These are phyloP conservation scores for Bombardia bombarda DNA, from an alignment of 495 filamentous ascomycete species.

Conservation along the genomic window DNA sequence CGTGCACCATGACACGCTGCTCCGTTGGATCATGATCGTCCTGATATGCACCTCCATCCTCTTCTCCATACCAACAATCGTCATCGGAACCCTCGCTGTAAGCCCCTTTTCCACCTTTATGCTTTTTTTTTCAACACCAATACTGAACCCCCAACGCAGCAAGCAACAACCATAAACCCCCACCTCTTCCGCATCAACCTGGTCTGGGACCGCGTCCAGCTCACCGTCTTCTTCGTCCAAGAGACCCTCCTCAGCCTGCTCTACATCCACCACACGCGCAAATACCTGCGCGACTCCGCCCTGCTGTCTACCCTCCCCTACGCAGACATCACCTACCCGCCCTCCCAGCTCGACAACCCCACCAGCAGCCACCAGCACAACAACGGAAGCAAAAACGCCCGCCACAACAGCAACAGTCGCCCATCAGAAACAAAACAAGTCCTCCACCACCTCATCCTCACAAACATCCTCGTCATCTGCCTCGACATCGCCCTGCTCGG, in stretches of 20 bases:
- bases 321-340: too few species aligned
- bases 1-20: constrained; percentile 12
- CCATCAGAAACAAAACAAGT: too few species aligned
- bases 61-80: constrained; percentile 20
- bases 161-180: constrained; percentile 8
- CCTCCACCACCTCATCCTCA: constrained; percentile 33
- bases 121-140: too few species aligned
- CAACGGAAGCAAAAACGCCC: too few species aligned
- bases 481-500: constrained; percentile 41
- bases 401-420: constrained; percentile 17
- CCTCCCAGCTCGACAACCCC: too few species aligned
- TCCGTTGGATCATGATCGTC: constrained; percentile 14
- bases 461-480: constrained; percentile 42
- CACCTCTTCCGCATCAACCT: constrained; percentile 9
- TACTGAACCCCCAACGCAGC: neutral
- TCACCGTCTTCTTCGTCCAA: constrained; percentile 33
- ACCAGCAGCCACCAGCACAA: too few species aligned
- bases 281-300: too few species aligned
- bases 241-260: constrained; percentile 26
- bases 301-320: too few species aligned
- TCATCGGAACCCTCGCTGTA: too few species aligned
- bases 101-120: too few species aligned
- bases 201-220: constrained; percentile 27
- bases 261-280: constrained; percentile 32
- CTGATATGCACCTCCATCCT: constrained; percentile 20